A percentile compares a stretch with the other conserved stretches of the same genome.
phyloP scores from a whole-genome alignment of 164 flowering plant species.

The Platanus orientalis region DNA sequence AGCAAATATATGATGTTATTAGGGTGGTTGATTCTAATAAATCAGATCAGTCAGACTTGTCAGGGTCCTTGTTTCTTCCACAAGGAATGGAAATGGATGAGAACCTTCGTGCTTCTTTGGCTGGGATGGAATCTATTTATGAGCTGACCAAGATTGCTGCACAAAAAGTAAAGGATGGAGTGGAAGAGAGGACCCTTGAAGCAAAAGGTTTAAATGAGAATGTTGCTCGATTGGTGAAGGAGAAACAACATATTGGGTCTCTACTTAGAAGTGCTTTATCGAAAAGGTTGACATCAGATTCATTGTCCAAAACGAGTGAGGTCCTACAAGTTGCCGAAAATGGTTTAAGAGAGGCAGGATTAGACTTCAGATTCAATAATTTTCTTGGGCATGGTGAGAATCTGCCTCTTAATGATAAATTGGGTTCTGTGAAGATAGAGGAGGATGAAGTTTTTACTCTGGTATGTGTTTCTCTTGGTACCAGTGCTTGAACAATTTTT shows the following conservation, averaged over 20 bases:
- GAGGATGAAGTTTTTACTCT: conserved; percentile 78
- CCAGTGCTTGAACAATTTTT: neutral
- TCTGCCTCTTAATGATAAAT: conserved; percentile 24
- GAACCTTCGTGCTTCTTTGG: conserved; percentile 72
- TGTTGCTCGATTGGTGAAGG: conserved; percentile 54
- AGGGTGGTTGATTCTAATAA: conserved; percentile 57
- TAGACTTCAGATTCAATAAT: conserved; percentile 53
- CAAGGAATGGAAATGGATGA: conserved; percentile 81
- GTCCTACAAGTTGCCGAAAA: conserved; percentile 79
- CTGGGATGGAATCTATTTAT: conserved; percentile 66
- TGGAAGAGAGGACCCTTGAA: conserved; percentile 51
- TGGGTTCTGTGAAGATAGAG: conserved; percentile 27
- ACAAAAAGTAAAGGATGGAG: conserved; percentile 45
- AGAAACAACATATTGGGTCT: conserved; percentile 86
- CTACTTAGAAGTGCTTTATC: conserved; percentile 85
- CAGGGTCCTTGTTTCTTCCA: conserved; percentile 75
- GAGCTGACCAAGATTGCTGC: conserved; percentile 44
- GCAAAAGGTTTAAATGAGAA: conserved; percentile 60
- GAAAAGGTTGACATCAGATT: conserved; percentile 44
- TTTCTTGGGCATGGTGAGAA: conserved; percentile 32
- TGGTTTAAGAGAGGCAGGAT: conserved; percentile 75
- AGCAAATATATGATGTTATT: conserved; percentile 47
- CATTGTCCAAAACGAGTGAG: conserved; percentile 48
- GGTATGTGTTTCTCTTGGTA: conserved; percentile 45
- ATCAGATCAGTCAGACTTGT: conserved; percentile 48